Conservation (phyloP, 345 rosid species). For the Trapa bicornis region DNA sequence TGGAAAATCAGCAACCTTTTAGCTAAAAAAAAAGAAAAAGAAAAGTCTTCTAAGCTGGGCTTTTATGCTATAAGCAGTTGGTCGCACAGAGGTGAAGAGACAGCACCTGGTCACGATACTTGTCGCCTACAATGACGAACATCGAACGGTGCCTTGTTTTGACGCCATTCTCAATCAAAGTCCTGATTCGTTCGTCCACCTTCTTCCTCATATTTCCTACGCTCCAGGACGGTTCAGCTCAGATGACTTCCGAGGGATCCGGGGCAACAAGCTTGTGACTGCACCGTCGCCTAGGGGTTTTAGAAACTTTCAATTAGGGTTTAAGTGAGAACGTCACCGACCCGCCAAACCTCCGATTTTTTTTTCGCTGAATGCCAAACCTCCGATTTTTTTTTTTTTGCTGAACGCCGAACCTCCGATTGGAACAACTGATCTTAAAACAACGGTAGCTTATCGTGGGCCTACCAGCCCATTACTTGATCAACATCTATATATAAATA, state of each 20-base stretch:
- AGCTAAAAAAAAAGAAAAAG: no score
- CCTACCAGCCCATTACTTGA: no score
- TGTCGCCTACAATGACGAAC: conserved; percentile 86
- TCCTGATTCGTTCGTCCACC: conserved; percentile 87
- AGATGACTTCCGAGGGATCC: background rate
- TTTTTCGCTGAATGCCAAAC: no score
- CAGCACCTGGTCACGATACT: conserved; percentile 86
- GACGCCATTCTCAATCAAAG: conserved; percentile 85
- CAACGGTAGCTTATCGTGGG: no score
- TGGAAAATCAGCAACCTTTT: no score
- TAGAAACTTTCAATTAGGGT: background rate
- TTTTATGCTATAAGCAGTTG: background rate
- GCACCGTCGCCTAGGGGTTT: conserved; percentile 4
- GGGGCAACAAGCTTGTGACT: background rate
- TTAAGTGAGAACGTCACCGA: background rate
- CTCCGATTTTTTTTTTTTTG: no score
- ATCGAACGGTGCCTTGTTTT: conserved; percentile 76
- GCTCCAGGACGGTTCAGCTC: background rate
- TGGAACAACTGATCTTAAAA: no score
- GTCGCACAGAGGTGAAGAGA: background rate
- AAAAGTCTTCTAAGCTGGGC: background rate
- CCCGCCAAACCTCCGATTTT: background rate
- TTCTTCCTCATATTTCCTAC: conserved; percentile 69
- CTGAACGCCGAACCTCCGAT: no score
- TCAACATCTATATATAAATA: no score